Evolutionary conservation across 2,329 filamentous ascomycete genomes (phyloP), one percentile per base, ranked within the genome.

Genomic region (Emericellopsis cladophorae): DNA sequence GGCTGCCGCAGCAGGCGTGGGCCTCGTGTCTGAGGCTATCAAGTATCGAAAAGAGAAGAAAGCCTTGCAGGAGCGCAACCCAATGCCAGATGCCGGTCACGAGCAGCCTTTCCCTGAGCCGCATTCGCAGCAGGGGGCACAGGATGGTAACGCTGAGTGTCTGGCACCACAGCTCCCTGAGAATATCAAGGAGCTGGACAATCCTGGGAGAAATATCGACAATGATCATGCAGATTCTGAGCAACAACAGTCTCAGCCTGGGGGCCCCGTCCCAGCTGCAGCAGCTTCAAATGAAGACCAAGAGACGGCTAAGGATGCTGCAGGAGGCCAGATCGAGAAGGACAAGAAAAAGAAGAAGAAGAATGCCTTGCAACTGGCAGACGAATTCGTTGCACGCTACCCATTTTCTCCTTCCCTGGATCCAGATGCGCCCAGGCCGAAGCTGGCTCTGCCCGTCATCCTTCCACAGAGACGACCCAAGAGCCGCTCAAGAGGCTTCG

Each of bases 391-490:
- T 23, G 16, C 23, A 8, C 42, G 40, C 5, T 45, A 48, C 40
- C 31, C 33, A 10, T 15, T 36, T 36, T 21, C 18, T 21, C 18
- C 18, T 21, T 5, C 18, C 18, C 18, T 21, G 18, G 18, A 21
- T 21, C 2, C 39, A 10, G 4, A 16, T 33, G 31, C 36, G 14
- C 12, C 32, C 22, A 4, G 33, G 34, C 11, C 1, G 22, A 10
- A 22, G 34, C 49, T 68, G 2, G 54, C 60, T n/a, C 57, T 59
- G 38, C 68, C 70, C 0, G 66, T 75, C 18, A 63, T 75, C 18
- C 51, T 76, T 4, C 67, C 70, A 0, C 72, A 76, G 43, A 56
- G 71, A 3, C 62, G 72, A 10, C 71, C 72, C 1, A 58, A 63
- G 24, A 57, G 62, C 26, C 66, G 66, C 40, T 50, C 54, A 1